Conservation (phyloP, 805 yeast species). For the Helenozyma rhizophorensis region DNA sequence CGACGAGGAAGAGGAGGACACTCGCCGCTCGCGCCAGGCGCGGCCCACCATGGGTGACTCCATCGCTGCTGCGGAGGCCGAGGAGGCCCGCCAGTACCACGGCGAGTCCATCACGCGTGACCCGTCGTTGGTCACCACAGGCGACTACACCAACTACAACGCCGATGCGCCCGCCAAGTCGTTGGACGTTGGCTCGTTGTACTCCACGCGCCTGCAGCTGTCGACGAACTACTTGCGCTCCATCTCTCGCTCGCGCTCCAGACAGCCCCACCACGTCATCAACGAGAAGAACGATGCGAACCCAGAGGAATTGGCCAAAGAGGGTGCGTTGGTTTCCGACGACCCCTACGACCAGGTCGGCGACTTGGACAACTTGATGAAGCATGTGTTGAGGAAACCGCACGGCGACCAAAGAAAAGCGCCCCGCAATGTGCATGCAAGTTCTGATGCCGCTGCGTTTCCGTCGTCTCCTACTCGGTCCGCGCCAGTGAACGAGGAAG, state of each 20-base stretch:
- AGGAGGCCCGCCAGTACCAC: slow-evolving; percentile 2
- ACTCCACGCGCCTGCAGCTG: slow-evolving; percentile 35
- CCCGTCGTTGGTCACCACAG: slow-evolving; percentile 41
- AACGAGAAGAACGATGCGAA: slow-evolving; percentile 26
- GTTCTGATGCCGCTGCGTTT: slow-evolving; percentile 18
- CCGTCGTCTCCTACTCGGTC: not conserved
- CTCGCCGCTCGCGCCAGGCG: slow-evolving; percentile 38
- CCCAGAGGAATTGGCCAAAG: slow-evolving; percentile 44
- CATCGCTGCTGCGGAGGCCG: slow-evolving; percentile 38
- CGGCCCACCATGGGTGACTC: slow-evolving; percentile 43
- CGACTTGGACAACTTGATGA: slow-evolving; percentile 47
- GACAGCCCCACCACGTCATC: slow-evolving; percentile 28
- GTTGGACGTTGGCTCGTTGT: slow-evolving; percentile 17
- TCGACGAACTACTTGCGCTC: slow-evolving; percentile 58
- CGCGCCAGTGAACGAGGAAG: not conserved
- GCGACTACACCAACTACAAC: slow-evolving; percentile 43
- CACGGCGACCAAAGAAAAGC: not conserved
- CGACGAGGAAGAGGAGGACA: slow-evolving; percentile 26
- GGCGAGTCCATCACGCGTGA: slow-evolving; percentile 20
- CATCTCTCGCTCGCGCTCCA: slow-evolving; percentile 60
- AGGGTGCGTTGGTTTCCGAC: slow-evolving; percentile 53
- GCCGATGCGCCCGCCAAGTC: slow-evolving; percentile 27
- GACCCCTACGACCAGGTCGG: slow-evolving; percentile 47
- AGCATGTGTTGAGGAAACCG: slow-evolving; percentile 32
- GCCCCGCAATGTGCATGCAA: slow-evolving; percentile 6